A percentile compares a stretch with the other conserved stretches of the same genome.
Conservation (phyloP, 2,329 filamentous ascomycete species). For the Allantophomopsis cytisporea region DNA sequence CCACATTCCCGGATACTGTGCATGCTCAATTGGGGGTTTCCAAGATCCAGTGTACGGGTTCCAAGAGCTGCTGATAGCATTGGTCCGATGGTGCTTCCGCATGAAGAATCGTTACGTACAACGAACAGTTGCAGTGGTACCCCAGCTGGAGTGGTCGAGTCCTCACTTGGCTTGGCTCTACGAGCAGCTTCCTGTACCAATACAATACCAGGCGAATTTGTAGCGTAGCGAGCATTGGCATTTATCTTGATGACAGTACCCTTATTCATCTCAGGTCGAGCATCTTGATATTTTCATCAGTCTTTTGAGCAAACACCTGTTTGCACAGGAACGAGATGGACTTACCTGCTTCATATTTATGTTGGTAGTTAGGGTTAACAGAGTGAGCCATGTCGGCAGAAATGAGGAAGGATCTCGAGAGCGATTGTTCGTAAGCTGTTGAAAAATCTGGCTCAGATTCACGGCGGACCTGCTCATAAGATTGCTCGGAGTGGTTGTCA, state of each 20-base stretch:
- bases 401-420: slow-evolving; percentile 82
- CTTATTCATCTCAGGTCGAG: slow-evolving; percentile 91
- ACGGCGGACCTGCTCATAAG: slow-evolving; percentile 43
- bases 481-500: slow-evolving; percentile 41
- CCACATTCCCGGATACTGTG: slow-evolving; percentile 78
- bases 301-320: no score
- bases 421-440: slow-evolving; percentile 86
- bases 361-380: slow-evolving; percentile 87
- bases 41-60: slow-evolving; percentile 78
- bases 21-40: slow-evolving; percentile 45
- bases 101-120: slow-evolving; percentile 87
- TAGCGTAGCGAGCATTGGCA: slow-evolving; percentile 92
- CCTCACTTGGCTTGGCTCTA: slow-evolving; percentile 34
- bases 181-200: slow-evolving; percentile 77
- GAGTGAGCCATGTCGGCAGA: slow-evolving; percentile 97
- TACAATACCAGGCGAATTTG: slow-evolving; percentile 90
- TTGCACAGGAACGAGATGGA: no score
- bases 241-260: slow-evolving; percentile 97
- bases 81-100: slow-evolving; percentile 94
- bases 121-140: slow-evolving; percentile 94
- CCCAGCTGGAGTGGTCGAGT: slow-evolving; percentile 36
- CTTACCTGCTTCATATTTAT: slow-evolving; percentile 66
- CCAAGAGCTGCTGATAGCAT: slow-evolving; percentile 84
- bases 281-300: slow-evolving; percentile 25
- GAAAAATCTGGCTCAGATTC: slow-evolving; percentile 46